Conservation (phyloP, 1,284 basidiomycete species). For the Amylostereum areolatum region DNA sequence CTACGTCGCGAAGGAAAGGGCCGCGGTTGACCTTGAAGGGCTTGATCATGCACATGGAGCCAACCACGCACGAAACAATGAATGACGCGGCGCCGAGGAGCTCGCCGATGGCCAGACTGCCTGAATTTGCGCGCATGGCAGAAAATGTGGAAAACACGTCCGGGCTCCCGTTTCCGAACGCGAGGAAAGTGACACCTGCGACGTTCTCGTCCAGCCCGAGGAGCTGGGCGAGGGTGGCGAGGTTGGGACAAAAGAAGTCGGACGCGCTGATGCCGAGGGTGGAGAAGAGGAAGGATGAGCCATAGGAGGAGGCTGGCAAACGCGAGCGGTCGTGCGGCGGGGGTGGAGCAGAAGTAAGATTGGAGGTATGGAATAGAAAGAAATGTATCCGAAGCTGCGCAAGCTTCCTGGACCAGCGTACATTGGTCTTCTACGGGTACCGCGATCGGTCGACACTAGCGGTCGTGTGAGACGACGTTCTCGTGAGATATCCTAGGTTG, state of each 20-base stretch:
- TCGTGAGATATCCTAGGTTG: neutral
- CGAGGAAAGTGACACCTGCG: constrained; percentile 89
- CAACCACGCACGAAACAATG: constrained; percentile 93
- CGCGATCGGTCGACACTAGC: constrained; percentile 56
- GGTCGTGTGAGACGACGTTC: neutral
- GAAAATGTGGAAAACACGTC: constrained; percentile 95
- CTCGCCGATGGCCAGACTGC: constrained; percentile 90
- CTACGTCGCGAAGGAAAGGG: constrained; percentile 89
- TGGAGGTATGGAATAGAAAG: constrained; percentile 66
- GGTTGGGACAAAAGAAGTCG: constrained; percentile 94
- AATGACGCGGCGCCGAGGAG: constrained; percentile 93
- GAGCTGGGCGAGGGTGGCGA: constrained; percentile 77
- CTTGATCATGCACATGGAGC: constrained; percentile 92
- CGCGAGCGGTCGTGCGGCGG: constrained; percentile 44
- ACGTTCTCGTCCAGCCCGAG: constrained; percentile 86
- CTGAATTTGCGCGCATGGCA: constrained; percentile 82
- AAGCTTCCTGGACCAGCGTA: constrained; percentile 47
- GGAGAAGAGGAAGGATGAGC: constrained; percentile 79
- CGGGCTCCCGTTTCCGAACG: constrained; percentile 90
- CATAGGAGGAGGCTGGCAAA: constrained; percentile 66
- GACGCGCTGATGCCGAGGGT: constrained; percentile 89
- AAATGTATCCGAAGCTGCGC: constrained; percentile 53
- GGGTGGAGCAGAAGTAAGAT: constrained; percentile 61
- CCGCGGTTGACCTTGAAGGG: constrained; percentile 81
- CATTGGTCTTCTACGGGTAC: constrained; percentile 57